Conservation (phyloP, 2,329 filamentous ascomycete species). For the Ascochyta fabae region DNA sequence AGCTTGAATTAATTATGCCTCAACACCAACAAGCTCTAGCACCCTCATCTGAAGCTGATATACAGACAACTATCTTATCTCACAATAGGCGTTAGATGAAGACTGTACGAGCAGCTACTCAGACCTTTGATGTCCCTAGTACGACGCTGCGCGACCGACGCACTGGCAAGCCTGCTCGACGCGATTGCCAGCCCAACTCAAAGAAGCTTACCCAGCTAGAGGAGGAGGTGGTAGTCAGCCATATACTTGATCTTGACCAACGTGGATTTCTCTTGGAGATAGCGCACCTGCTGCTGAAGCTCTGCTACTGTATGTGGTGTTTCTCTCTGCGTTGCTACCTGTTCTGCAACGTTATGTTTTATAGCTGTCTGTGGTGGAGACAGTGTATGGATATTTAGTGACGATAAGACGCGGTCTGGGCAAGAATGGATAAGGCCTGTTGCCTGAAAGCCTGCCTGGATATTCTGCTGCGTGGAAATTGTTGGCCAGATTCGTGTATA, state of each 20-base stretch:
- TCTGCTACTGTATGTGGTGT: too few species aligned
- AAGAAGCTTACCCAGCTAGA: background rate
- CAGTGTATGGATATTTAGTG: too few species aligned
- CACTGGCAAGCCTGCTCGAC: background rate
- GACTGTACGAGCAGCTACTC: background rate
- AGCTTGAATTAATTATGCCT: too few species aligned
- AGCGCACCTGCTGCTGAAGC: too few species aligned
- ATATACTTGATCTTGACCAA: background rate
- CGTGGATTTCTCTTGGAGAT: background rate
- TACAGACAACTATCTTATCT: background rate
- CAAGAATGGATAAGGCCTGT: too few species aligned
- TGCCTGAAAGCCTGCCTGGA: too few species aligned
- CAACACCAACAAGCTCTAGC: background rate
- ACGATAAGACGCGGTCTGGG: too few species aligned
- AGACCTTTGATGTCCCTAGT: background rate
- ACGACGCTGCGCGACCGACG: background rate
- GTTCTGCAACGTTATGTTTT: too few species aligned
- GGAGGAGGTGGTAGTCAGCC: background rate
- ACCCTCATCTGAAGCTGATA: background rate
- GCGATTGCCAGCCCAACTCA: background rate
- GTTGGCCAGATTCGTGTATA: too few species aligned
- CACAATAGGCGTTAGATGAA: background rate
- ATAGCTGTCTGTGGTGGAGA: too few species aligned
- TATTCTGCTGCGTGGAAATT: too few species aligned
- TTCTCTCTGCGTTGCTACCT: too few species aligned